Base-by-base conservation (phyloP, 2,329 filamentous ascomycete species). In the Trichoderma harzianum region DNA sequence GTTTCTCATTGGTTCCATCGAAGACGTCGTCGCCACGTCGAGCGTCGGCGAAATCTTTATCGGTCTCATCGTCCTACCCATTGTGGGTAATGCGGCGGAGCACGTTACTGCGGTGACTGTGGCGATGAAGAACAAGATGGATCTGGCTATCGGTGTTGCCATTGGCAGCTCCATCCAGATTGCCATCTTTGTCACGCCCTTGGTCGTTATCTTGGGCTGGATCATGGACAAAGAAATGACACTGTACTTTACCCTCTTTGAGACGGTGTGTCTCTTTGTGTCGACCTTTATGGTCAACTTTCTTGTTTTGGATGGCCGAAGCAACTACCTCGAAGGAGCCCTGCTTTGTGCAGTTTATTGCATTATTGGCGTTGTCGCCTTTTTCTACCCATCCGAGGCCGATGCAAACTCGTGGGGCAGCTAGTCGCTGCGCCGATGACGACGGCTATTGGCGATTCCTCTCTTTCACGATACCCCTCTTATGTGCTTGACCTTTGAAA, bases 221-320 rank as follows among this genome's bases (percentile, higher is more conserved):
- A 87, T 86, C 73, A 87, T 92, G 80, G 82, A 86, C 73, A 87
- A 87, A 72, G 85, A 90, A n/a, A 92, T 93, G 90, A 88, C 91
- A 32, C 86, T 97, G 39, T 94, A 95, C 83, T 97, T 97, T 81
- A 93, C 93, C 73, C 87, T 94, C 63, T 97, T 97, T 81, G 93
- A 97, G 86, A 97, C 93, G 0, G 92, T 96, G 26, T 93, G 92
- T 71, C 88, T 97, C 77, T 97, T 97, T 81, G 89, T 95, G 66
- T 92, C 90, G 66, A 91, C 94, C 8, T 90, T 97, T 74, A 94
- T 97, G 74, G 93, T 95, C 81, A 96, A 95, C 82, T 97, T 96
- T 79, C 83, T 97, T 72, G 93, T 97, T 63, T 84, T 95, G 73
- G 94, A 97, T 77, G 93, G 93, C 12, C 88, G 94, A 79, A 94